Base-by-base conservation (phyloP, 441 rosid species). In the Erodium trifolium region DNA sequence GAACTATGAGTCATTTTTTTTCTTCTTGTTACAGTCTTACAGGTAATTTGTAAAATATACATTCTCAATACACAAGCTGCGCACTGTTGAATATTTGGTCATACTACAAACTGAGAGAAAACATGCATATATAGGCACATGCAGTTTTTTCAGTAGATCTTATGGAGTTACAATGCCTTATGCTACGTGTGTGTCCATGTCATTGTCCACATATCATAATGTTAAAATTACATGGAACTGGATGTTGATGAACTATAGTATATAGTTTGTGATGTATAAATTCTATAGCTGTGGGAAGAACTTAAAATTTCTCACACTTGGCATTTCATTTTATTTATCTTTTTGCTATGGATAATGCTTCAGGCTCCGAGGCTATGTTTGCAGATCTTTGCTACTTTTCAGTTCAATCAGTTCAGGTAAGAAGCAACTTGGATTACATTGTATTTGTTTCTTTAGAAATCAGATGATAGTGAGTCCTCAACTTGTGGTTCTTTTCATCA, bases 321-420 rank as follows among this genome's bases (percentile, higher is more conserved):
- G 27, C 1, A 47, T 19, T 3, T 67, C 2, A 0, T 18, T 19
- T 67, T 23, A 68, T 62, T 53, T 39, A 55, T 49, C 14, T 23
- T 23, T 16, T 75, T 63, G 34, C 75, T 68, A 55, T 69, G 70
- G 65, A 51, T 41, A 70, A 31, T 71, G 45, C 72, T 83, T 71
- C 80, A 94, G 97, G 99, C 68, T 91, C 99, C 41, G 99, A 94
- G 83, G 99, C 99, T 71, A 89, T 94, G 87, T 94, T 91, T 83
- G 99, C 99, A 72, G 97, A 94, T 85, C 97, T 94, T 82, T 94
- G 99, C 85, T 94, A 94, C 78, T 91, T 94, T 75, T 84, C 97
- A 41, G 99, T 91, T 70, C 88, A 87, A 77, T 94, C 99, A 37
- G 87, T 94, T 73, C 97, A 91, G 99, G 99, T 94, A 82, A 80